Conservation (phyloP, 179 eudicot species). For the Actinidia chinensis region DNA sequence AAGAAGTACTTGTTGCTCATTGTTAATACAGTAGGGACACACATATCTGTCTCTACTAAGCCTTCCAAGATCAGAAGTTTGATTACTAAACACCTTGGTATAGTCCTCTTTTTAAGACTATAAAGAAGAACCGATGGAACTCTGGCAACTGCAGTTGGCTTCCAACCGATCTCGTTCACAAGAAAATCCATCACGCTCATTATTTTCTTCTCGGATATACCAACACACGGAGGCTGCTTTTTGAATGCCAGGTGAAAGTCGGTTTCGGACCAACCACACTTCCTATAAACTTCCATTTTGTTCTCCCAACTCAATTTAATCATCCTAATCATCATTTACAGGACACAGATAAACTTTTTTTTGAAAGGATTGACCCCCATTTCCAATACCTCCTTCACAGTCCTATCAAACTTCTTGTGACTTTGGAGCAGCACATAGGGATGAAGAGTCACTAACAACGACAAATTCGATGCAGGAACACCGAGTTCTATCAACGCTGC, state of each 20-base stretch:
- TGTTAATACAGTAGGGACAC: not conserved
- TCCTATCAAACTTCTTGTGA: not conserved
- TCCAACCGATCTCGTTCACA: slow-evolving; percentile 19
- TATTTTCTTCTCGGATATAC: slow-evolving; percentile 15
- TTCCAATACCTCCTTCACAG: not conserved
- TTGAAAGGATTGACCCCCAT: slow-evolving; percentile 9
- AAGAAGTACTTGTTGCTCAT: not conserved
- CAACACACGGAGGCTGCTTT: not conserved
- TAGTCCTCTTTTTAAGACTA: slow-evolving; percentile 15
- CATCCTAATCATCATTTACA: not conserved
- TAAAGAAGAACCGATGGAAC: not conserved
- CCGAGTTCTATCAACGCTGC: not conserved
- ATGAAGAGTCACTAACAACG: not conserved
- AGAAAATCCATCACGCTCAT: slow-evolving; percentile 6
- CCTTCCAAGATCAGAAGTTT: slow-evolving; percentile 11
- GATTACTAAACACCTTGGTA: slow-evolving; percentile 15
- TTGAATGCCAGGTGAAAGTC: not conserved
- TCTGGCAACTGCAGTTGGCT: not conserved
- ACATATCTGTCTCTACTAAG: not conserved
- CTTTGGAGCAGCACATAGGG: not conserved
- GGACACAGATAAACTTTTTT: not conserved
- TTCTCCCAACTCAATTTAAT: not conserved
- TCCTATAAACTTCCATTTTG: slow-evolving; percentile 1
- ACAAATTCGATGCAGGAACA: not conserved
- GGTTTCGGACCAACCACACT: slow-evolving; percentile 11